Evolutionary conservation across 768 basidiomycete species (phyloP).

Genomic region (Solioccasus polychromus): DNA sequence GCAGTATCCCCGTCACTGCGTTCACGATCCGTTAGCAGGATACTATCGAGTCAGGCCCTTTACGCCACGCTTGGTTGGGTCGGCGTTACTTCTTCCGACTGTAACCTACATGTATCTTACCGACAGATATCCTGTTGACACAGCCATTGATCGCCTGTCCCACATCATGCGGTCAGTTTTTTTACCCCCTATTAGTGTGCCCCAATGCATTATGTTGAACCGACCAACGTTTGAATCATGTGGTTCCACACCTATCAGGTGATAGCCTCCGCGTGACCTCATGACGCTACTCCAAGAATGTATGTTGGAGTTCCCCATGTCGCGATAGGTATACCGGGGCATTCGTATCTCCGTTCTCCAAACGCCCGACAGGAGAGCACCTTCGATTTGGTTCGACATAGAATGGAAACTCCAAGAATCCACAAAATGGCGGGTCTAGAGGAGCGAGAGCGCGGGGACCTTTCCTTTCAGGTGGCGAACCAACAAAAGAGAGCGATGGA

Average conservation of each 20-base stretch:
- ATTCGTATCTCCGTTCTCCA: slow-evolving; percentile 10
- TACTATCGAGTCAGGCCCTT: background rate
- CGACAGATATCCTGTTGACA: background rate
- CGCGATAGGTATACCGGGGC: slow-evolving; percentile 11
- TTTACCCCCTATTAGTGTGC: slow-evolving; percentile 8
- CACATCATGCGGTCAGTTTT: background rate
- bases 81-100: background rate
- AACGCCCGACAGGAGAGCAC: background rate
- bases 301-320: slow-evolving; percentile 1
- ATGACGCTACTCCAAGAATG: slow-evolving; percentile 10
- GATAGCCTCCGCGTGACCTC: slow-evolving; percentile 2
- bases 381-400: slow-evolving; percentile 8
- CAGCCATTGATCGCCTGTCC: slow-evolving; percentile 1
- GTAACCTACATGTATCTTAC: background rate
- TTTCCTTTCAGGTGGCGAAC: slow-evolving; percentile 5
- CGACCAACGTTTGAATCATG: slow-evolving; percentile 1
- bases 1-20: background rate
- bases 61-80: background rate
- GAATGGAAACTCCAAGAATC: slow-evolving; percentile 14
- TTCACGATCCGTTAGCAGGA: background rate
- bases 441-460: slow-evolving; percentile 6
- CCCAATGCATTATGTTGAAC: background rate
- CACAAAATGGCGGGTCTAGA: slow-evolving; percentile 3
- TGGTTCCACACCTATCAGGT: slow-evolving; percentile 1
- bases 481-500: background rate